Base-by-base conservation (phyloP, 345 rosid species). In the Punica granatum region DNA sequence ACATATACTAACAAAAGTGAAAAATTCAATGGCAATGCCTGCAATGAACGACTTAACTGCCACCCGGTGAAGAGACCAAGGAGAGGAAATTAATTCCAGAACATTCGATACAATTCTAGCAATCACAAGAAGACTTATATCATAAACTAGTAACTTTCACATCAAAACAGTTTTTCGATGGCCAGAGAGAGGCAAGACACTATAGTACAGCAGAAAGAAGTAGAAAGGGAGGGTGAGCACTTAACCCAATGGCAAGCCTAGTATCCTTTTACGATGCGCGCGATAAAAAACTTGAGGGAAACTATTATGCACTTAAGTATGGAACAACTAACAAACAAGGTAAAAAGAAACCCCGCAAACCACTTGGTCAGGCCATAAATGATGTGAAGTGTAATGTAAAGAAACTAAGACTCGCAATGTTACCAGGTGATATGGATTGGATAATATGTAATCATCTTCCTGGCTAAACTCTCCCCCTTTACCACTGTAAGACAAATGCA, bases 391-490 rank as follows among this genome's bases (percentile, higher is more conserved):
- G 31, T 35, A 37, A 19, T n/a, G 41, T 37, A 37, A 37, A 37
- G 6, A 37, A 5, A 37, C 16, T 13, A 70, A 41, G 21, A 14
- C 28, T 32, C 23, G 68, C 32, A 76, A 66, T 65, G 51, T 37
- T 94, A 94, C 99, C 95, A 94, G 74, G 81, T 94, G 97, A 80
- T 94, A 94, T 6, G 99, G 99, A 78, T 89, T 86, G 62, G 96
- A 86, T 72, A 88, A 81, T 67, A 94, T 90, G 77, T 89, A 88
- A 78, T 89, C 95, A 51, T 91, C 93, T n/a, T 94, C 99, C 60
- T 80, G 92, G 77, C 73, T 80, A 67, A 80, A 66, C 48, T 85
- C 99, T 28, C 85, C 88, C 37, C 88, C 92, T 76, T 88, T 91
- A 68, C 95, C 87, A 65, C 99, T 94, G 82, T 69, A 78, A 66